phyloP scores from a whole-genome alignment of 106 monocot species.

The Apostasia ramifera region DNA sequence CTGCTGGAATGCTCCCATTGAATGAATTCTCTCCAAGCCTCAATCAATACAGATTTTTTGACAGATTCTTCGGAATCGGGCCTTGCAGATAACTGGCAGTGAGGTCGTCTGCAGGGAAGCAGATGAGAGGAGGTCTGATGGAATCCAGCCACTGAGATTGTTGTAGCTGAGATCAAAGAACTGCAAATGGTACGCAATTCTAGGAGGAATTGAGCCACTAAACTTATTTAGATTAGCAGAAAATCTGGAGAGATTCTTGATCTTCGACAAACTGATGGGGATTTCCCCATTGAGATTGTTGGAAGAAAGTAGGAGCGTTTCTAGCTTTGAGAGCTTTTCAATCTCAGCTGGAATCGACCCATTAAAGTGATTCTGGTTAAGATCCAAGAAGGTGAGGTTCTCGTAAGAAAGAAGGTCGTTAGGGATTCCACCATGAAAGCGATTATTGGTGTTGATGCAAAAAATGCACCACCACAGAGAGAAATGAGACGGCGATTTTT shows the following conservation, averaged over 20 bases:
- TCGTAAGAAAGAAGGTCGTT: neutral
- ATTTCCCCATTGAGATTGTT: conserved; percentile 2
- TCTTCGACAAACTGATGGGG: neutral
- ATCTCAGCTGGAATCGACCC: conserved; percentile 13
- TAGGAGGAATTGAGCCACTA: neutral
- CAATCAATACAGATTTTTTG: neutral
- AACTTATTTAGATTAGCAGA: conserved; percentile 6
- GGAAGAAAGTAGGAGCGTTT: conserved; percentile 11
- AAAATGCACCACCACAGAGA: no score
- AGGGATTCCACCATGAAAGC: conserved; percentile 2
- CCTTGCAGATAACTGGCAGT: neutral
- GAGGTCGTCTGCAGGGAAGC: conserved; percentile 2
- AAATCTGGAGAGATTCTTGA: neutral
- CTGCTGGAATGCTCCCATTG: neutral
- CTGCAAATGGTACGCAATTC: neutral
- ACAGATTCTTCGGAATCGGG: conserved; percentile 4
- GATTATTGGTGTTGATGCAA: no score
- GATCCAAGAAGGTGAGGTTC: conserved; percentile 5
- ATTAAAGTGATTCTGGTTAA: neutral
- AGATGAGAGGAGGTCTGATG: conserved; percentile 2
- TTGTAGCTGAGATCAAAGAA: conserved; percentile 13
- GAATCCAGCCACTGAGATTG: conserved; percentile 1
- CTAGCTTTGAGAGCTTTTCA: conserved; percentile 5
- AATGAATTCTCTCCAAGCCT: conserved; percentile 6
- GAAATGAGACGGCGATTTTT: no score